Percentiles rank a stretch among this genome's conserved stretches.
Evolutionary conservation across 2,329 filamentous ascomycete species (phyloP).

Genomic region (Aspergillus sp.): DNA sequence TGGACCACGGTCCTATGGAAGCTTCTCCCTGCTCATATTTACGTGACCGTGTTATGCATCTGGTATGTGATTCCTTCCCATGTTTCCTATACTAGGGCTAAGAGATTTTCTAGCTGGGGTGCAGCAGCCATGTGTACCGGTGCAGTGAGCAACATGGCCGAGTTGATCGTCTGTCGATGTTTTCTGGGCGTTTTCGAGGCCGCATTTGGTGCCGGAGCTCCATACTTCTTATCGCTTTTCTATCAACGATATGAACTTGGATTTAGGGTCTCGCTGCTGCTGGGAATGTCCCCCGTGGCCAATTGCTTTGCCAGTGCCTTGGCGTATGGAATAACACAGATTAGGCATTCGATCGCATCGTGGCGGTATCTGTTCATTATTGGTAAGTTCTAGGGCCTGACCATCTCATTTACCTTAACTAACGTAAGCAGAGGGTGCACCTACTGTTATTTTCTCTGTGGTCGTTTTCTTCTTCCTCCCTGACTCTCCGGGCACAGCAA

Average conservation of each 20-base stretch:
- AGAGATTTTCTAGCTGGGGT: conserved; percentile 14
- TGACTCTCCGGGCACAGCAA: conserved; percentile 38
- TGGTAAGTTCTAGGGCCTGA: conserved; percentile 12
- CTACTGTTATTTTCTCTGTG: conserved; percentile 36
- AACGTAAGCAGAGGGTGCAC: conserved; percentile 30
- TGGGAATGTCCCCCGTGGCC: conserved; percentile 32
- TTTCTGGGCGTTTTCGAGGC: conserved; percentile 18
- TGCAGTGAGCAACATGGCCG: conserved; percentile 14
- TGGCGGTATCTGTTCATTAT: conserved; percentile 46
- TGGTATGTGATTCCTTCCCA: conserved; percentile 6
- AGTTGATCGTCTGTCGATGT: conserved; percentile 15
- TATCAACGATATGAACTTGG: conserved; percentile 46
- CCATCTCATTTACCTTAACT: conserved; percentile 5
- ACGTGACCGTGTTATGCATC: conserved; percentile 14
- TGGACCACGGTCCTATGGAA: conserved; percentile 22
- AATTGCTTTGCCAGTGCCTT: conserved; percentile 36
- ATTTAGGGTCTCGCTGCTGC: conserved; percentile 43
- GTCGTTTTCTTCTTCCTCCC: conserved; percentile 40
- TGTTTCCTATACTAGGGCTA: background rate
- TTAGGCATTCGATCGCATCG: conserved; percentile 14
- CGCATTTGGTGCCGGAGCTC: conserved; percentile 16
- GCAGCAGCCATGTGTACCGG: conserved; percentile 19
- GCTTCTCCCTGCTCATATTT: conserved; percentile 18
- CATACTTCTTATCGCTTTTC: conserved; percentile 40
- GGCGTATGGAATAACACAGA: conserved; percentile 31